phyloP scores from a whole-genome alignment of 208 protist species.

The Naegleria fowleri region DNA sequence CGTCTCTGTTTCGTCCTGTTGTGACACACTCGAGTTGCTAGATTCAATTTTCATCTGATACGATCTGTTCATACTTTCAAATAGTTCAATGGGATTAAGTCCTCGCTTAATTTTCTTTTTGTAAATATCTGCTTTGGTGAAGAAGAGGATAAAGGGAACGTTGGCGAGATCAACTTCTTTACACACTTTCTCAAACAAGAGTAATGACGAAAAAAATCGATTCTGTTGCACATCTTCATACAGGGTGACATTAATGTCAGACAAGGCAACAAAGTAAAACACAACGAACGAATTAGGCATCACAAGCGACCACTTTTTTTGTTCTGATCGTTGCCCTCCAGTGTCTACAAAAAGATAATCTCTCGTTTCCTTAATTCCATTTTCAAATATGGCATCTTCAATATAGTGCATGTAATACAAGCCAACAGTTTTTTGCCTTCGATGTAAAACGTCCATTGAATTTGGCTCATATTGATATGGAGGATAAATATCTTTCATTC shows the following conservation, averaged over 20 bases:
- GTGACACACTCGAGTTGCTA: background rate
- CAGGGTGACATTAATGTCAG: background rate
- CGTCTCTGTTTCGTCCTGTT: background rate
- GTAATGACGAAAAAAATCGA: background rate
- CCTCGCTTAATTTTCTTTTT: background rate
- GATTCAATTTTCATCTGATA: no score
- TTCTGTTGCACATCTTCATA: background rate
- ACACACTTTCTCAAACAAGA: background rate
- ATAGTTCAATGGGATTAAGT: background rate
- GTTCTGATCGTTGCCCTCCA: background rate
- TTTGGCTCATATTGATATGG: background rate
- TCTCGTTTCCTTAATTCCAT: background rate
- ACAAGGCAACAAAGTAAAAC: background rate
- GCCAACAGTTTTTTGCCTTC: background rate
- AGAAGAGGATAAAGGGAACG: background rate
- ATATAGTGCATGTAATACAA: background rate
- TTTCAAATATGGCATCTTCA: background rate
- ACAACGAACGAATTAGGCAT: background rate
- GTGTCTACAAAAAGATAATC: background rate
- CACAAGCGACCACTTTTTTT: background rate
- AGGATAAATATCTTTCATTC: background rate
- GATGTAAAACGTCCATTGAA: background rate
- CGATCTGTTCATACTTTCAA: background rate
- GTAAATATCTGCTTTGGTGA: background rate
- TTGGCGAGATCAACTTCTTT: background rate